Base-by-base conservation (phyloP, 139 green algal species). In the Micromonas commoda region DNA sequence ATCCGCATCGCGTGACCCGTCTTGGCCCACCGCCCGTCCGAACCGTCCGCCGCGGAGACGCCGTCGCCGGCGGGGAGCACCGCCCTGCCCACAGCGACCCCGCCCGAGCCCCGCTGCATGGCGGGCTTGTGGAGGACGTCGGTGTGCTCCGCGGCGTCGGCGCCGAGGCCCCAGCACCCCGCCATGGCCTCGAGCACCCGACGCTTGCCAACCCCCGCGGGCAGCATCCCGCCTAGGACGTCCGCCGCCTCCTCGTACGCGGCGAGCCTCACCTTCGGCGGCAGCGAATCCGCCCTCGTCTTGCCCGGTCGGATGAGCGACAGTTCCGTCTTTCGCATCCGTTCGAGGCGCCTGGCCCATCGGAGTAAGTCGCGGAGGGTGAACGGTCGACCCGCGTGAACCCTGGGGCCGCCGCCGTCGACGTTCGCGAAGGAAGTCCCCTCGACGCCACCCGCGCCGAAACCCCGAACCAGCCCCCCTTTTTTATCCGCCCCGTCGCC, bases 1-100 rank as follows among this genome's bases (percentile, higher is more conserved):
- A 95, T 64, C 6, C 94, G 87, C 72, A 69, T 28, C 20, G 72
- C 72, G 72, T 78, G 72, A 6, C 72, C 72, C 0, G 72, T 78
- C 61, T 29, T 78, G 9, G 72, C 35, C 32, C 33, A 78, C 20
- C 39, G 35, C 24, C 37, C 2, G 4, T 23, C 23, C 6, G 63
- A 31, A 35, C 28, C 63, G 13, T 19, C 63, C 20, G n/a, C 72
- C 3, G n/a, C 29, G 33, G 6, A 16, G 4, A 20, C 29, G 1
- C 20, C 29, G 21, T 34, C 51, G 19, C 28, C 72, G 21, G 28
- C 53, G 33, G 72, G 72, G 21, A 78, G 13, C 19, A 78, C 45
- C 1, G 33, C 33, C 3, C 72, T 51, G 29, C 72, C 72, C 2
- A 78, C 29, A 20, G 31, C n/a, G 31, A 69, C 72, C 3, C 19